Percentiles rank a stretch among this genome's conserved stretches.
phyloP scores from a whole-genome alignment of 1,284 basidiomycete genomes.

The Trametes versicolor region DNA sequence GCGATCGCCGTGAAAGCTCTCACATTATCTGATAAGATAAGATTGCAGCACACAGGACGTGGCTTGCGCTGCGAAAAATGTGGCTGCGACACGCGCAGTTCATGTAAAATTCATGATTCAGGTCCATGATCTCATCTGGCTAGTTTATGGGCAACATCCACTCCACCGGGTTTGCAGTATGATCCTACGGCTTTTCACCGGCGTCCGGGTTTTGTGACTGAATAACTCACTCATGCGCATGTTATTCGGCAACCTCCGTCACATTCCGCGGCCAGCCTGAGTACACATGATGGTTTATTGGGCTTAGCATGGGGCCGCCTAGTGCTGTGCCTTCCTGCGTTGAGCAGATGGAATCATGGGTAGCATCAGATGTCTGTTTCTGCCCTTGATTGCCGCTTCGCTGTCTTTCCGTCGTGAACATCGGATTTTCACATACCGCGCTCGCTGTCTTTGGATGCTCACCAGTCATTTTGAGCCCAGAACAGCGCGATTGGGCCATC shows the following conservation, averaged over 20 bases:
- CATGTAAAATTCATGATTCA: not conserved
- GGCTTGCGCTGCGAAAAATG: not conserved
- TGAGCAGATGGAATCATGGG: not conserved
- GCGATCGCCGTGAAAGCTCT: conserved; percentile 4
- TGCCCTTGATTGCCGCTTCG: not conserved
- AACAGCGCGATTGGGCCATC: conserved; percentile 1
- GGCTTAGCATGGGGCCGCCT: not conserved
- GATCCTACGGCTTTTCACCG: conserved; percentile 14
- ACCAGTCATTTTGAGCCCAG: not conserved
- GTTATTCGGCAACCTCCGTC: not conserved
- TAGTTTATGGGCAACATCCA: conserved; percentile 13
- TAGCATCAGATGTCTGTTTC: conserved; percentile 9
- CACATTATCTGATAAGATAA: conserved; percentile 23
- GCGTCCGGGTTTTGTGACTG: not conserved
- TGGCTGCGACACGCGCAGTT: not conserved
- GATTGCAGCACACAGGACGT: not conserved
- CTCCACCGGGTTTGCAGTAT: conserved; percentile 5
- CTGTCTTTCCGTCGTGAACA: not conserved
- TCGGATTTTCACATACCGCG: not conserved
- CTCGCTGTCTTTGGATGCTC: not conserved
- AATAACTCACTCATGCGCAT: conserved; percentile 1
- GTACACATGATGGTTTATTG: not conserved
- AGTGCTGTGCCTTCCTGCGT: not conserved
- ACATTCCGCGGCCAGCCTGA: not conserved
- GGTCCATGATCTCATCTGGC: not conserved